These are phyloP conservation scores for Tetratostichococcus sp. DNA, from an alignment of 139 green algal genomes.

Conservation along the genomic window DNA sequence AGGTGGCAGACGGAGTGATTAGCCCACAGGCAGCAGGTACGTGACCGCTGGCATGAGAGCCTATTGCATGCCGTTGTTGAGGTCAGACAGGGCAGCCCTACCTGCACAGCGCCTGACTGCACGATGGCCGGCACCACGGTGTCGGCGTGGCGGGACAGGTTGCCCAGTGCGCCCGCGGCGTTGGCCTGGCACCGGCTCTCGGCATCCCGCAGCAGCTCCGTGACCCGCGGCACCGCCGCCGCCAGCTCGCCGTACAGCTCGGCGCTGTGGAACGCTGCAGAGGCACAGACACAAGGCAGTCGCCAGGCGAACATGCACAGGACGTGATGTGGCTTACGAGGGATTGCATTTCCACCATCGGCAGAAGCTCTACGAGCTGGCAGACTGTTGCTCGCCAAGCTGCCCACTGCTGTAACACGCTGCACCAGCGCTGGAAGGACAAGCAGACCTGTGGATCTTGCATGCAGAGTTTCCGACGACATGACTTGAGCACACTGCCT, in stretches of 20 bases:
- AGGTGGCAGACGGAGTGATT: no score
- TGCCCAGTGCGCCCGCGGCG: constrained; percentile 90
- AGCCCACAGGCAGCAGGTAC: no score
- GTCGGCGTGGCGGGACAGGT: constrained; percentile 85
- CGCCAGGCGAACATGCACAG: neutral
- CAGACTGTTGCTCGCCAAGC: no score
- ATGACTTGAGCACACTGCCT: no score
- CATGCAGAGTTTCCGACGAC: neutral
- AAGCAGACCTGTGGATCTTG: neutral
- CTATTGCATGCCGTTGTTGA: no score
- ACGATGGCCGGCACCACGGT: constrained; percentile 76
- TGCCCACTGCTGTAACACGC: no score
- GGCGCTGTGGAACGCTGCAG: constrained; percentile 81
- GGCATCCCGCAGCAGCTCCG: constrained; percentile 58
- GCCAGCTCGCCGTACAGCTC: constrained; percentile 76
- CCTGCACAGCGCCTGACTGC: constrained; percentile 47
- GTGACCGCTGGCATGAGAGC: no score
- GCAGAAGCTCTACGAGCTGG: no score
- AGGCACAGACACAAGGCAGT: neutral
- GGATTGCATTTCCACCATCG: neutral
- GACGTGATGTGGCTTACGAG: neutral
- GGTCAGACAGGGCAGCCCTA: neutral
- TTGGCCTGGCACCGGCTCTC: constrained; percentile 92
- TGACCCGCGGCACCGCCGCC: constrained; percentile 64
- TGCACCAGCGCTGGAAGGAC: no score